Base-by-base conservation (phyloP, 129 eudicot species). In the Saposhnikovia divaricata region DNA sequence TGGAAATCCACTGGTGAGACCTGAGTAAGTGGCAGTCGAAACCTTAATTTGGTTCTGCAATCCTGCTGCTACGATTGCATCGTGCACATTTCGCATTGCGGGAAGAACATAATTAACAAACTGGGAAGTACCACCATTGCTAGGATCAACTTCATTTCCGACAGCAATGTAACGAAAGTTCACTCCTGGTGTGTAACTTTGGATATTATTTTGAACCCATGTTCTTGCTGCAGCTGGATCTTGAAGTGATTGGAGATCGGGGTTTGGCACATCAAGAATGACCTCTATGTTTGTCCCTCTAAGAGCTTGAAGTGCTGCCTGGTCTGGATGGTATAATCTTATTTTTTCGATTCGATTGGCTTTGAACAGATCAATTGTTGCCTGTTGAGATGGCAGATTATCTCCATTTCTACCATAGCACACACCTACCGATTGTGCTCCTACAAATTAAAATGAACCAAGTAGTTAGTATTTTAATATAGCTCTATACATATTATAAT, bases 81-180 rank as follows among this genome's bases (percentile, higher is more conserved):
- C 69, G 2, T 61, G 69, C 34, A 61, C 34, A 61, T n/a, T 61
- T 25, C 69, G 69, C 69, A 61, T 61, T 28, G 34, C 69, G 0
- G 69, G 69, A 61, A 61, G 69, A 25, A 61, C 69, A 61, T n/a
- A 61, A 15, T 61, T 61, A 61, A 61, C 69, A 1, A 1, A 61
- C 69, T 61, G 69, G 15, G 69, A 61, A 61, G 27, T 61, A 61
- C 69, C 69, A 0, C 63, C 63, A 2, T n/a, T 61, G 69, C 69
- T n/a, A 61, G 69, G 69, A 61, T 61, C 69, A 61, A 61, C 69
- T 61, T 61, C 69, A 25, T 61, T 61, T n/a, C 69, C 69, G 5
- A 61, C 69, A 61, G 69, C 69, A n/a, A 61, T 61, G 69, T 61
- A 61, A 10, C 69, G 69, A 61, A 61, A 61, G 69, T 61, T 61